Evolutionary conservation across 2,329 filamentous ascomycete genomes (phyloP), one percentile per base, ranked within the genome.

Genomic region (Ascochyta fabae): DNA sequence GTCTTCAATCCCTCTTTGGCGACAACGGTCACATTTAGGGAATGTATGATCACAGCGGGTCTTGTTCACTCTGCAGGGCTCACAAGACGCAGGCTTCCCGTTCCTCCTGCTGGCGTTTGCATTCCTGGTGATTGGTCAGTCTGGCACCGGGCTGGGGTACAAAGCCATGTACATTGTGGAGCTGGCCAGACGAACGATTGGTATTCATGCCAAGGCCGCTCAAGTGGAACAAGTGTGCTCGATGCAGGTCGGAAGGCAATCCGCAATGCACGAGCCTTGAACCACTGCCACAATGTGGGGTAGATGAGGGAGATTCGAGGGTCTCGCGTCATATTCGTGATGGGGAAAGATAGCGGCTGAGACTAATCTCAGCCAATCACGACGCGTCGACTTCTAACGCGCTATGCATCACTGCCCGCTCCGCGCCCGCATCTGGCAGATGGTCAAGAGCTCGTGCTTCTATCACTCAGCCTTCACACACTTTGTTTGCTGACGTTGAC

Each of bases 11-110:
- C 72, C 70, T 26, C 71, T 64, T 38, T 73, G 70, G 12, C 62
- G 59, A 51, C 72, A 75, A 26, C 70, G 67, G 47, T 70, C 62
- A 45, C 72, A 75, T 48, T 66, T 73, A 0, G 71, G 72, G 33
- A 59, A 62, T 2, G 62, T 60, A 40, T 73, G 70, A 49, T 74
- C 72, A 40, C 71, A 75, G 46, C 65, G 65, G 6, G 69, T 73
- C 36, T 72, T 74, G 56, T 73, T 73, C 39, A 71, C 50, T 33
- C 71, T 61, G 55, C 70, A 73, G 15, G 70, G 70, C 51, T 73
- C 70, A 51, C 70, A 73, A 7, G 68, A 70, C 23, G 70, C 68
- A 16, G 68, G 68, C 50, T 72, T 72, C 8, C 70, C 70, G 40
- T 73, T 73, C 19, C 70, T 66, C 43, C 70, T 65, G 44, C 62